Base-by-base conservation (phyloP, 2,329 filamentous ascomycete genomes). In the Aspergillus quadricinctus region DNA sequence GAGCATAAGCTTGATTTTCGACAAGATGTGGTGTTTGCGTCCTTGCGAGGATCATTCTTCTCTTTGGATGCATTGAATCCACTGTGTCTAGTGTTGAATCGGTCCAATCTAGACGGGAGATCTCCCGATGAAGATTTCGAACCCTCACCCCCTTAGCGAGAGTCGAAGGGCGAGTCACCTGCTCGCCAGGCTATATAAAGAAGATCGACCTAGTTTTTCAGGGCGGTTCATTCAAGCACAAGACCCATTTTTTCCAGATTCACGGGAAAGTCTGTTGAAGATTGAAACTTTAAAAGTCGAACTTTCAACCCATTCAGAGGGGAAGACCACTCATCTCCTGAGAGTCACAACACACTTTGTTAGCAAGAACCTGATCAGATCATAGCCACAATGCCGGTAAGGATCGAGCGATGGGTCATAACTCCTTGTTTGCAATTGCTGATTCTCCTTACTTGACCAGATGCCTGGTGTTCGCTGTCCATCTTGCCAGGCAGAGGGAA, bases 401-500 rank as follows among this genome's bases (percentile, higher is more conserved):
- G 60, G 7, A 14, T 7, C 7, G 11, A 23, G 23, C 19, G 3
- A 17, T 4, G 21, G 3, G 40, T 19, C 10, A 41, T 41, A 10
- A 11, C 8, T 10, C 31, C 10, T 31, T 31, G 50, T 21, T 19
- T 27, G 21, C 11, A 23, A 52, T 41, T 19, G 6, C 11, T 46
- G 11, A 35, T 46, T 37, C 50, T 51, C 48, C 55, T 48, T 40
- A 49, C 25, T 50, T 19, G 14, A 21, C 48, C 57, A 78, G 75
- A 77, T 78, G 76, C 74, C 75, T n/a, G 76, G 76, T 57, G 70
- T 76, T 21, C 69, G 70, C 29, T 78, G 76, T 56, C 75, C 75
- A 29, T 73, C 60, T 19, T 78, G 76, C 55, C 55, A 63, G 50
- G 58, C 57, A 2, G 54, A 68, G 6, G 74, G 74, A 25, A 63